Percentiles rank a stretch among this genome's conserved stretches.
phyloP scores from a whole-genome alignment of 1,284 basidiomycete genomes.

The Ceratobasidium sp. region DNA sequence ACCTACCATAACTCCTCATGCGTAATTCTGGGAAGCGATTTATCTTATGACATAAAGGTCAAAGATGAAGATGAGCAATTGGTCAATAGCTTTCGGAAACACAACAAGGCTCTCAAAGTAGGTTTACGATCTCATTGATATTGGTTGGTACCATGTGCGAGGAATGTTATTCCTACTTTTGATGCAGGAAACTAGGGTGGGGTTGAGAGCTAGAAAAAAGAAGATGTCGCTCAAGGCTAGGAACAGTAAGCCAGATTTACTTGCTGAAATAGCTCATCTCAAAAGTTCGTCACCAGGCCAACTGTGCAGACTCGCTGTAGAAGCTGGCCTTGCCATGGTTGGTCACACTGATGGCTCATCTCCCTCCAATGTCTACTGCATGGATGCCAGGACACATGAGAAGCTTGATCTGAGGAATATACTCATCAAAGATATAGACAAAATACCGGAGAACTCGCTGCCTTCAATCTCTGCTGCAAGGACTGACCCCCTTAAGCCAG shows the following conservation, averaged over 20 bases:
- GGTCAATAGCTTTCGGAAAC: neutral
- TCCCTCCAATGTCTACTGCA: neutral
- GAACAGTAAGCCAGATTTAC: neutral
- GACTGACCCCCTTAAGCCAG: too few species aligned
- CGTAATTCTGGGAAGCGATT: neutral
- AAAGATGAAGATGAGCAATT: neutral
- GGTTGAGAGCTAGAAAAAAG: neutral
- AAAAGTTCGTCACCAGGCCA: neutral
- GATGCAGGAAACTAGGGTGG: neutral
- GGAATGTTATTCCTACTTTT: too few species aligned
- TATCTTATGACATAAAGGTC: neutral
- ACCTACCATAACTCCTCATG: neutral
- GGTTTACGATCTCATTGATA: too few species aligned
- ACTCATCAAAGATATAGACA: neutral
- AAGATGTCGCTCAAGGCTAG: neutral
- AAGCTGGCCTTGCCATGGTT: neutral
- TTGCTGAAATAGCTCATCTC: neutral
- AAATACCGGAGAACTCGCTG: neutral
- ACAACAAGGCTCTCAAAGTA: neutral
- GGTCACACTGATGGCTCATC: neutral
- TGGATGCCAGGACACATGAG: slow-evolving; percentile 1
- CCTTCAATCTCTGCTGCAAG: too few species aligned
- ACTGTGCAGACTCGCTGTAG: neutral
- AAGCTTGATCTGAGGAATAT: neutral
- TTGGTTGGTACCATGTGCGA: too few species aligned